Percentiles rank a stretch among this genome's conserved stretches.
Conservation (phyloP, 139 green algal genomes). For the Diplosphaera chodatii region DNA sequence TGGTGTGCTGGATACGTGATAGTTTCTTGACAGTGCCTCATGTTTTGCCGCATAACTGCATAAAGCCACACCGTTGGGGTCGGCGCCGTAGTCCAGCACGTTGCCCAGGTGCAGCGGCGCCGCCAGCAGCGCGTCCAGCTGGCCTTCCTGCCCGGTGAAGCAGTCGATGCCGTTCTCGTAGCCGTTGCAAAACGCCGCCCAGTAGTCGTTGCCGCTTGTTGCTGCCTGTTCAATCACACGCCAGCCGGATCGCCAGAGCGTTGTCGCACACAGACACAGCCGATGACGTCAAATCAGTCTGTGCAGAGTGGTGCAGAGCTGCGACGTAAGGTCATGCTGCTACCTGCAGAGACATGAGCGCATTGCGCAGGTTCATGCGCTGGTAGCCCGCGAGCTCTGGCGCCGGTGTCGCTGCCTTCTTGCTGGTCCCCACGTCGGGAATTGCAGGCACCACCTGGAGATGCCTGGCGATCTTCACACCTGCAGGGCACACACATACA, state of each 20-base stretch:
- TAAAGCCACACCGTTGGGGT: not conserved
- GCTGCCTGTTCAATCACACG: no score
- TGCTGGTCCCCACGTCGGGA: no score
- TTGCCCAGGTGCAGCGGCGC: not conserved
- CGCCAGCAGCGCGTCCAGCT: not conserved
- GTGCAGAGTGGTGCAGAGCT: not conserved
- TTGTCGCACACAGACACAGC: no score
- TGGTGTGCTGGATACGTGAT: no score
- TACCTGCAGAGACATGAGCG: not conserved
- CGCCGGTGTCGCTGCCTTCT: no score
- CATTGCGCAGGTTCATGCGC: not conserved
- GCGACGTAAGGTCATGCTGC: no score
- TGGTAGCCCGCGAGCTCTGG: not conserved
- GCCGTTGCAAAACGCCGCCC: not conserved
- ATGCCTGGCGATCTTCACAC: not conserved
- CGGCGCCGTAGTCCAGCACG: not conserved
- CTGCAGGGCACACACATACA: not conserved
- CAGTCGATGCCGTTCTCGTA: not conserved
- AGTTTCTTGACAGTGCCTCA: no score
- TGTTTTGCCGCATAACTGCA: no score
- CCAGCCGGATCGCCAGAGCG: no score
- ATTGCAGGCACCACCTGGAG: not conserved
- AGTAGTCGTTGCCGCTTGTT: not conserved
- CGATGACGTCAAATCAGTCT: no score
- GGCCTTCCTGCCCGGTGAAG: not conserved